Base-by-base conservation (phyloP, 176 grass and related monocot genomes). In the Phragmites australis region DNA sequence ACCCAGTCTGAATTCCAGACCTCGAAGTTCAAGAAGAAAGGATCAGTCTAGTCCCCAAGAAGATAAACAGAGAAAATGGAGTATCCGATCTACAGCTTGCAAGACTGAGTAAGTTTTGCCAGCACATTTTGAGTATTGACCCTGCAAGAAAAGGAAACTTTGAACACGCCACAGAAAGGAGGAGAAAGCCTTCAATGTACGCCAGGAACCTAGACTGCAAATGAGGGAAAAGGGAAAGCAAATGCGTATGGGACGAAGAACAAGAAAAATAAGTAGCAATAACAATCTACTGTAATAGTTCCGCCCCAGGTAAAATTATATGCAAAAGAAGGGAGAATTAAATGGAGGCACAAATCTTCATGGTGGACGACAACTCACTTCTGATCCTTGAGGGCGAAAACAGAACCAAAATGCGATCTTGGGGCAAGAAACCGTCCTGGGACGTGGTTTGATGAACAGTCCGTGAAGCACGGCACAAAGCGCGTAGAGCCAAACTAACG, bases 81-180 rank as follows among this genome's bases (percentile, higher is more conserved):
- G 43, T n/a, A n/a, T n/a, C n/a, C n/a, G n/a, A n/a, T n/a, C n/a
- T n/a, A n/a, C n/a, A n/a, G n/a, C 58, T 37, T 21, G 23, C 27
- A 27, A 25, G 45, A 18, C 68, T 4, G 43, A 6, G 15, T 64
- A 51, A 51, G 45, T 71, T 55, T 71, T 62, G 65, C 52, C 74
- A 70, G 54, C 74, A 26, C 74, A 79, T 84, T 76, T 49, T 37
- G 82, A 55, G 51, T 47, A 44, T 42, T 76, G 63, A 37, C 79
- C 57, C 72, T 64, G 60, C 19, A 58, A 51, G 21, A 22, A 69
- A 68, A 69, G 63, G 82, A 8, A 27, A 47, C 62, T 68, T 84
- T 77, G 72, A 77, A 34, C 30, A 77, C 73, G 51, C 18, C 53
- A 76, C 51, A 50, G 70, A 53, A 22, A 68, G 42, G 4, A 5